Percentiles rank a stretch among this genome's conserved stretches.
Evolutionary conservation across 2,329 filamentous ascomycete genomes (phyloP).

Genomic region (Dactylellina haptotyla): DNA sequence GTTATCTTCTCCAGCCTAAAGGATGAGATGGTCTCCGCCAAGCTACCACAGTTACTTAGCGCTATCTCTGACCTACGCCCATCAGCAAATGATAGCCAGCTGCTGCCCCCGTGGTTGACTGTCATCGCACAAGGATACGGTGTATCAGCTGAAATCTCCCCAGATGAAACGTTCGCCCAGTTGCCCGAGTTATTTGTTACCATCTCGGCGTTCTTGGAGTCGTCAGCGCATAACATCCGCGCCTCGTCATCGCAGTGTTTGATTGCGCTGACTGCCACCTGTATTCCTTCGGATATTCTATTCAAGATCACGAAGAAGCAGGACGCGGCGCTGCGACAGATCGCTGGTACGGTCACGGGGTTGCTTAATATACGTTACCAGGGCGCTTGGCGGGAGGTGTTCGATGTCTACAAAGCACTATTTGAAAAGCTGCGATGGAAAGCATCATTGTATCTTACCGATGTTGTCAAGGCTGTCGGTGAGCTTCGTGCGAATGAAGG

Average conservation of each 20-base stretch:
- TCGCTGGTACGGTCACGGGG: conserved; percentile 77
- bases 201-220: conserved; percentile 83
- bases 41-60: conserved; percentile 77
- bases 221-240: conserved; percentile 89
- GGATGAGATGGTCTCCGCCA: conserved; percentile 85
- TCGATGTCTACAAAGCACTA: conserved; percentile 85
- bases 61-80: conserved; percentile 86
- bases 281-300: conserved; percentile 82
- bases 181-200: conserved; percentile 84
- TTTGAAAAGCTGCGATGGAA: conserved; percentile 89
- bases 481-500: conserved; percentile 87
- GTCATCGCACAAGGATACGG: conserved; percentile 94
- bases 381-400: conserved; percentile 92
- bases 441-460: conserved; percentile 78
- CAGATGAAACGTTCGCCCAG: conserved; percentile 90
- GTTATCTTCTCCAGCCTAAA: conserved; percentile 93
- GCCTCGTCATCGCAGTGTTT: conserved; percentile 94
- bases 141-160: conserved; percentile 85
- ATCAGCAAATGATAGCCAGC: conserved; percentile 89
- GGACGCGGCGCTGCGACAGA: conserved; percentile 84
- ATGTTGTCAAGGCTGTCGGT: conserved; percentile 80
- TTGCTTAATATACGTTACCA: conserved; percentile 91
- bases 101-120: conserved; percentile 95
- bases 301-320: conserved; percentile 91
- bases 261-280: conserved; percentile 90